Conservation (phyloP, 139 green algal genomes). For the Asterochloris sp. region DNA sequence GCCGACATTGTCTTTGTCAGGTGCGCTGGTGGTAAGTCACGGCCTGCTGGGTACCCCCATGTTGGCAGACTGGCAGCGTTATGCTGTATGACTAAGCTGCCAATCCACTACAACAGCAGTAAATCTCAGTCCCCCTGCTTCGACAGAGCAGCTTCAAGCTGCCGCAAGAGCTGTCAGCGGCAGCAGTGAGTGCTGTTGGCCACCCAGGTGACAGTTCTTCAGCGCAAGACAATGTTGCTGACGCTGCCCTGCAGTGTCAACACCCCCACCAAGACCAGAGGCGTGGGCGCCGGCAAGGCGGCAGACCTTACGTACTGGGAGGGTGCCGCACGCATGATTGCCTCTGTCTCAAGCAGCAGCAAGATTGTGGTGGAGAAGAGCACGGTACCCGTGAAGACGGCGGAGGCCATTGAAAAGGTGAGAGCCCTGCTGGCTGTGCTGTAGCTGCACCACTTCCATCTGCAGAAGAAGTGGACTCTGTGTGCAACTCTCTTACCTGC, state of each 20-base stretch:
- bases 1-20: slow-evolving; percentile 97
- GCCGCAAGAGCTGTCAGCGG: too few species aligned
- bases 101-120: too few species aligned
- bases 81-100: too few species aligned
- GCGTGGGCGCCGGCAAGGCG: slow-evolving; percentile 94
- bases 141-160: too few species aligned
- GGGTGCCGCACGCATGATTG: slow-evolving; percentile 91
- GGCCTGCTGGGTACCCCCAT: too few species aligned
- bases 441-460: not conserved
- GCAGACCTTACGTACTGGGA: slow-evolving; percentile 99
- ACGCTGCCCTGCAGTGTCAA: slow-evolving; percentile 78
- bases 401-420: slow-evolving; percentile 96
- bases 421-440: not conserved
- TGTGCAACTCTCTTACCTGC: not conserved
- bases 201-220: too few species aligned
- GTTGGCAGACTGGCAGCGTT: too few species aligned
- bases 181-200: too few species aligned
- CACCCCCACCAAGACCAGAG: slow-evolving; percentile 96
- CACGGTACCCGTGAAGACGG: slow-evolving; percentile 99
- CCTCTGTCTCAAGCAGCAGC: slow-evolving; percentile 68
- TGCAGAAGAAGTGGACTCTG: not conserved
- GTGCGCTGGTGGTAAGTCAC: slow-evolving; percentile 18
- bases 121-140: too few species aligned
- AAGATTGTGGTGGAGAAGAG: slow-evolving; percentile 99
- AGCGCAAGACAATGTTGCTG: not conserved